Percentiles rank a stretch among this genome's conserved stretches.
Evolutionary conservation across 1,284 basidiomycete species (phyloP).

Genomic region (Somion occarium): DNA sequence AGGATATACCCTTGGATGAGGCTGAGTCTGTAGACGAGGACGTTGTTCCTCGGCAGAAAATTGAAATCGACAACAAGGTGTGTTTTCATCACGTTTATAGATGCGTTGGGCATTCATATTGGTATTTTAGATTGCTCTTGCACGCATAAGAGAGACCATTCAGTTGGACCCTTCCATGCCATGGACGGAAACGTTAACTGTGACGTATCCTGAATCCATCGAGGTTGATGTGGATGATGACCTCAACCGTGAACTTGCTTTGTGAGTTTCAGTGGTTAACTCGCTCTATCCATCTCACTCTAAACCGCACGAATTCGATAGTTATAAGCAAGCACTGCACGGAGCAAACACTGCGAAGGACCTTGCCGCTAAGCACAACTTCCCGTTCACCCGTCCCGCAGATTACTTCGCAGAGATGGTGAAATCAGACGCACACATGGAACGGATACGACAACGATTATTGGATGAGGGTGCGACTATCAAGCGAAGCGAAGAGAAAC

Average conservation of each 20-base stretch:
- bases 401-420: constrained; percentile 99
- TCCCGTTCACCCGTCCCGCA: constrained; percentile 88
- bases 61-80: constrained; percentile 80
- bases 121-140: constrained; percentile 63
- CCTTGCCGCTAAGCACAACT: constrained; percentile 68
- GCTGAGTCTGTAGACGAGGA: constrained; percentile 72
- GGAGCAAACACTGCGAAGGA: constrained; percentile 71
- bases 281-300: not conserved
- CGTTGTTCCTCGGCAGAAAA: constrained; percentile 72
- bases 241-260: constrained; percentile 89
- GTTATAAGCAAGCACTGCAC: constrained; percentile 94
- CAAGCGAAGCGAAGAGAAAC: constrained; percentile 89
- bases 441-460: constrained; percentile 87
- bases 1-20: constrained; percentile 65
- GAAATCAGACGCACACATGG: constrained; percentile 98
- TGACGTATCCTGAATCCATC: constrained; percentile 72
- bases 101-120: too few species aligned
- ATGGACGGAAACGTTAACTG: constrained; percentile 83
- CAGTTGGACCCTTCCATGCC: constrained; percentile 71
- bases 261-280: constrained; percentile 52
- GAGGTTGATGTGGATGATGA: constrained; percentile 85
- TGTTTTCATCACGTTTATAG: constrained; percentile 18
- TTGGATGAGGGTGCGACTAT: constrained; percentile 88
- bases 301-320: constrained; percentile 27
- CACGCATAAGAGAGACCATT: constrained; percentile 76